Base-by-base conservation (phyloP, 2,329 filamentous ascomycete species). In the Pseudonectria buxi region DNA sequence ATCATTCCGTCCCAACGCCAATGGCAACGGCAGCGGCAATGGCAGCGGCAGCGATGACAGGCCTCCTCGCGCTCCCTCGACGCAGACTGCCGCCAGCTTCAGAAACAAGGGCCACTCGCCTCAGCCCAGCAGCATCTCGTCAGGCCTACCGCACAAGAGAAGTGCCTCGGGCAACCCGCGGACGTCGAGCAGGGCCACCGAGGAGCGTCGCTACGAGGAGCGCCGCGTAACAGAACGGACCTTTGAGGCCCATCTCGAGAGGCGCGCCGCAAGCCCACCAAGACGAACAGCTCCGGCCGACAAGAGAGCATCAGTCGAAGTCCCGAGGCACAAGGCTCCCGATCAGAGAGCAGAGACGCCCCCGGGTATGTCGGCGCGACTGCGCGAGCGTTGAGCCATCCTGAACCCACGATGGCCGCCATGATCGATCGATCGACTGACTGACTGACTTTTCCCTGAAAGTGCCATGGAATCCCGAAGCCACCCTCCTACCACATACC, bases 401-500 rank as follows among this genome's bases (percentile, higher is more conserved):
- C 18, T 16, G 24, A 32, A 25, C n/a, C 14, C 22, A 5, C 4
- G 22, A 15, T 10, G 10, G 25, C 10, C 14, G 15, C 30, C 22
- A 13, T 32, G 25, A 25, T 34, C 10, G 28, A 30, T 10, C 30
- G 32, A 22, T 9, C 18, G 13, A 30, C 28, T 7, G 24, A 40
- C 50, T 54, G 45, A 50, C 52, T 28, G 15, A 40, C 24, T 25
- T 25, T 12, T 24, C 39, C 7, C 32, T 14, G 28, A 40, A 49
- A 69, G 67, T 61, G 44, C 63, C 67, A 53, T 96, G 92, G 92
- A 81, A 78, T 37, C 90, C 92, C 1, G 76, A 86, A 55, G 90
- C 80, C 7, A 81, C 75, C 1, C 66, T 96, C 14, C 68, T 89
- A 25, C 69, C 76, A 6, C 78, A 78, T 48, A 78, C 77, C 1